phyloP scores from a whole-genome alignment of 208 protist species.

The Herpetomonas tarakana region DNA sequence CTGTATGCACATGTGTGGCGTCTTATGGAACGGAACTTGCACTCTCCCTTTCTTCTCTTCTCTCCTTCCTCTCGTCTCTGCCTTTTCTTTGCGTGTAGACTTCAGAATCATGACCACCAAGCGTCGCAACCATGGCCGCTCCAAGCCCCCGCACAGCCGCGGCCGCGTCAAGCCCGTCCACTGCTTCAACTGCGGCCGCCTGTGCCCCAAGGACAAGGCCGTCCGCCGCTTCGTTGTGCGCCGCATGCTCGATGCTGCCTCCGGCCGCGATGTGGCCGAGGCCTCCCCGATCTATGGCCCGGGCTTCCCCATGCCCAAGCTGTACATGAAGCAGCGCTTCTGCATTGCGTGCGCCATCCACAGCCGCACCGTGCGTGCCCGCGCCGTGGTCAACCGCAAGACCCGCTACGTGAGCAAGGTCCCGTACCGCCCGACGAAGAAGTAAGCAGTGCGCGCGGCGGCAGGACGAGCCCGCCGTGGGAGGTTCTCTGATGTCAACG shows the following conservation, averaged over 20 bases:
- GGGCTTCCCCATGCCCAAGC: constrained; percentile 96
- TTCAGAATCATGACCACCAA: constrained; percentile 86
- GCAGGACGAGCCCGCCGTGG: no score
- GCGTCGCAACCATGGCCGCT: constrained; percentile 92
- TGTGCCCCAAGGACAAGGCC: constrained; percentile 96
- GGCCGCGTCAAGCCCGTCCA: constrained; percentile 89
- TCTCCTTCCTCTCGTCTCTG: neutral
- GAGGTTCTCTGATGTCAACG: no score
- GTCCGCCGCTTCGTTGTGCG: constrained; percentile 98
- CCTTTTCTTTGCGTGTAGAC: neutral
- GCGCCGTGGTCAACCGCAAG: constrained; percentile 79
- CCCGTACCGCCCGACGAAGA: constrained; percentile 63
- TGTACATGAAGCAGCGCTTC: constrained; percentile 99
- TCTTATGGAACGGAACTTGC: no score
- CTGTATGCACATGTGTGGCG: neutral
- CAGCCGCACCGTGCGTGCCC: constrained; percentile 95
- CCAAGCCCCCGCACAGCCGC: constrained; percentile 90
- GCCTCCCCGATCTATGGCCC: constrained; percentile 90
- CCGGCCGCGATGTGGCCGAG: constrained; percentile 97
- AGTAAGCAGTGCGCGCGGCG: no score
- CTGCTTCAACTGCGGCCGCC: constrained; percentile 93
- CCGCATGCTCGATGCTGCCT: constrained; percentile 98
- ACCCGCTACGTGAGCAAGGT: constrained; percentile 82
- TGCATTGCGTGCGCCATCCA: constrained; percentile 99
- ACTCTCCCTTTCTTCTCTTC: neutral